Conservation (phyloP, 2,329 filamentous ascomycete species). For the Aspergillus sp. region DNA sequence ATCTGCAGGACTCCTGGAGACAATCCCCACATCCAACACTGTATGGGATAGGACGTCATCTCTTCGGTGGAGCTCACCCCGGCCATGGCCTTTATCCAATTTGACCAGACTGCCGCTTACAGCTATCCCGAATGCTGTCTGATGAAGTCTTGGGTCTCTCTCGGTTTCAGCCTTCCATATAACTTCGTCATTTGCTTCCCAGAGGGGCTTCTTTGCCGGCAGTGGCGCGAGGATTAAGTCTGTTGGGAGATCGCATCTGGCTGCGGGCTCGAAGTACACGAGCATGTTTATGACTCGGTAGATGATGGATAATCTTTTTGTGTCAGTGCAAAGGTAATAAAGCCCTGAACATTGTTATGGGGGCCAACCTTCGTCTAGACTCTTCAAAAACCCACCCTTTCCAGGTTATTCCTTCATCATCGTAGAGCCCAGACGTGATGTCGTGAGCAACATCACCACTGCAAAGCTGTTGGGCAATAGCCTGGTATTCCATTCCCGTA, state of each 20-base stretch:
- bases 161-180: conserved; percentile 37
- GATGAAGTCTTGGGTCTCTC: conserved; percentile 16
- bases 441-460: not conserved
- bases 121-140: not conserved
- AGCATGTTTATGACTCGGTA: conserved; percentile 45
- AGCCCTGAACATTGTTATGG: too few relatives aligned
- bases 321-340: not conserved
- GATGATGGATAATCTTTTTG: conserved; percentile 37
- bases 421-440: not conserved
- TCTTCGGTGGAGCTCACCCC: not conserved
- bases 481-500: not conserved
- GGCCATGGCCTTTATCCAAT: not conserved
- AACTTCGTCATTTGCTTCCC: conserved; percentile 42
- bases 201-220: conserved; percentile 44
- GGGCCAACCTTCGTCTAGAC: not conserved
- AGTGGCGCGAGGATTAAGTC: conserved; percentile 45
- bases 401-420: not conserved
- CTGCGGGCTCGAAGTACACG: conserved; percentile 43
- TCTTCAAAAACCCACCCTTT: not conserved
- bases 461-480: not conserved
- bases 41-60: not conserved
- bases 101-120: not conserved
- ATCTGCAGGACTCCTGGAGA: conserved; percentile 15
- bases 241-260: conserved; percentile 34
- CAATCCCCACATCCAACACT: not conserved